These are phyloP conservation scores for Rhypophila decipiens DNA, from an alignment of 495 filamentous ascomycete species.

Conservation along the genomic window DNA sequence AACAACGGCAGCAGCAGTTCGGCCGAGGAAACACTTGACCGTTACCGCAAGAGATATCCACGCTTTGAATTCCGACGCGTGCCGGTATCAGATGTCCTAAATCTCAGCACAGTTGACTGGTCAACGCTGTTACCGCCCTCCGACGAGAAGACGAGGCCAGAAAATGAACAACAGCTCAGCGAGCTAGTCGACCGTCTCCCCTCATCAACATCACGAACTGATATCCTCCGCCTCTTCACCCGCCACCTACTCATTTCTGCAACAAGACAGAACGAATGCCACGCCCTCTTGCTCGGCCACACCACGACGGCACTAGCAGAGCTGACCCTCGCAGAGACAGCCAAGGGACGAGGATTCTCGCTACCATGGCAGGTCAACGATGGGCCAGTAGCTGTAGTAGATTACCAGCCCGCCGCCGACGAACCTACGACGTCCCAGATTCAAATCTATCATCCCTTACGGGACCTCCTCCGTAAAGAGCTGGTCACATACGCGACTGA, in stretches of 20 bases:
- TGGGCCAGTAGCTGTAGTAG: constrained; percentile 54
- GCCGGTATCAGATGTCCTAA: constrained; percentile 53
- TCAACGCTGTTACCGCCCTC: constrained; percentile 25
- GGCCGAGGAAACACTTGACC: constrained; percentile 2
- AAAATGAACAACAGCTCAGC: constrained; percentile 40
- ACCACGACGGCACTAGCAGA: constrained; percentile 83
- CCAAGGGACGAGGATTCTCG: constrained; percentile 80
- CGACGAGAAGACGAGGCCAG: constrained; percentile 24
- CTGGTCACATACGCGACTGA: constrained; percentile 53
- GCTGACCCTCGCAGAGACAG: constrained; percentile 76
- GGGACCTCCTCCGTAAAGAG: constrained; percentile 79
- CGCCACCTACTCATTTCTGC: constrained; percentile 61
- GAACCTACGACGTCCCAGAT: neutral
- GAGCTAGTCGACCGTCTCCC: constrained; percentile 51
- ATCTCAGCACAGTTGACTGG: constrained; percentile 34
- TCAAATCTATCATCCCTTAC: constrained; percentile 38
- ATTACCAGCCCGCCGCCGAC: constrained; percentile 17
- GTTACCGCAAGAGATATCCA: constrained; percentile 47
- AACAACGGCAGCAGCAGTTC: neutral
- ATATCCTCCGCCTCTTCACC: constrained; percentile 64
- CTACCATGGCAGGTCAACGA: constrained; percentile 78
- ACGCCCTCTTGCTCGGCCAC: constrained; percentile 73
- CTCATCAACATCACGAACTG: constrained; percentile 66
- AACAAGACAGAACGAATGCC: constrained; percentile 54
- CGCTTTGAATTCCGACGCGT: constrained; percentile 48